A percentile compares a stretch with the other conserved stretches of the same genome.
Conservation (phyloP, 2,329 filamentous ascomycete genomes). For the Penicillium sp. region DNA sequence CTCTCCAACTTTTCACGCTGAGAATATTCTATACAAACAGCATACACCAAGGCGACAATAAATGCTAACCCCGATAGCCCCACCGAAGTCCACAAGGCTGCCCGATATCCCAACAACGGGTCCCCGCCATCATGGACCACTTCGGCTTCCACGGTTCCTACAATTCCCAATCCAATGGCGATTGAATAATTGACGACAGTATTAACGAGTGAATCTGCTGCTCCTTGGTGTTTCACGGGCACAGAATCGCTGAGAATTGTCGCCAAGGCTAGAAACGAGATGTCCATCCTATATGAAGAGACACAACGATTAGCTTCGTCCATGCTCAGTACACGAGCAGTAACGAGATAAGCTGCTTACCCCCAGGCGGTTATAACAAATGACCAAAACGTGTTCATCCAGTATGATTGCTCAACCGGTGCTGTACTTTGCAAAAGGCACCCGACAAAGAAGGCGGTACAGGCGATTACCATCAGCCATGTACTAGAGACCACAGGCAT, state of each 20-base stretch:
- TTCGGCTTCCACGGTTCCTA: conserved; percentile 65
- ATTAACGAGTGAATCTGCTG: conserved; percentile 62
- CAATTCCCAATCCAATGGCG: conserved; percentile 68
- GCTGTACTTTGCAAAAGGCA: conserved; percentile 46
- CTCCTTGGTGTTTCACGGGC: conserved; percentile 54
- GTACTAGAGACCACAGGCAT: conserved; percentile 36
- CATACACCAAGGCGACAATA: background rate
- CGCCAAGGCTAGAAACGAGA: conserved; percentile 67
- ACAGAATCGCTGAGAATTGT: conserved; percentile 64
- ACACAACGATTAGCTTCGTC: background rate
- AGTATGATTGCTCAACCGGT: conserved; percentile 49
- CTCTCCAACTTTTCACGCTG: background rate
- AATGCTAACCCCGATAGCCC: background rate
- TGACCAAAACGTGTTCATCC: conserved; percentile 43
- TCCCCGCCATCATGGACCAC: conserved; percentile 46
- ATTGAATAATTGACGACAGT: conserved; percentile 74
- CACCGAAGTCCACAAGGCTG: conserved; percentile 39
- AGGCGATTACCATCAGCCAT: conserved; percentile 43
- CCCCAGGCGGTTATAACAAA: conserved; percentile 39
- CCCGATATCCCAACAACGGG: conserved; percentile 45
- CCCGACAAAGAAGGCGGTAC: conserved; percentile 40
- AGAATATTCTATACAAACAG: background rate
- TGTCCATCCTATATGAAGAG: conserved; percentile 57
- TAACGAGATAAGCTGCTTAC: conserved; percentile 16
- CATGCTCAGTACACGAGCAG: conserved; percentile 23